These are phyloP conservation scores for Bruguiera gymnorhiza DNA, from an alignment of 345 rosid species.

Conservation along the genomic window DNA sequence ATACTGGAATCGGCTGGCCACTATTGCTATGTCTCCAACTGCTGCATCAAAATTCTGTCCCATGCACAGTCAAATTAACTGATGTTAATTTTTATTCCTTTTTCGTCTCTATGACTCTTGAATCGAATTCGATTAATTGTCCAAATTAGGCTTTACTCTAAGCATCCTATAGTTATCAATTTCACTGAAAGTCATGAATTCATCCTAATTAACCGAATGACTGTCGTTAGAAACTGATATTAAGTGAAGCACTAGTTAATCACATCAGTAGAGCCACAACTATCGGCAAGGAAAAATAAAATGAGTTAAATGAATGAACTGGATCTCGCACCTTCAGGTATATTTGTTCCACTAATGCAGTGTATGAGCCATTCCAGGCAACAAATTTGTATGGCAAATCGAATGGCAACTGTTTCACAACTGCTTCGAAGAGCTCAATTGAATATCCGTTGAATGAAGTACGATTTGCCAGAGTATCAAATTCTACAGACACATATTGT, in stretches of 20 bases:
- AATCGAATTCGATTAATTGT: too few species aligned
- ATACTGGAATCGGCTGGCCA: conserved; percentile 4
- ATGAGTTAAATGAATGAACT: background rate
- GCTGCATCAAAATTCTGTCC: conserved; percentile 22
- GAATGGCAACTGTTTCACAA: conserved; percentile 6
- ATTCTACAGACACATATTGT: conserved; percentile 2
- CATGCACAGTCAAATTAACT: background rate
- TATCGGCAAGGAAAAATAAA: background rate
- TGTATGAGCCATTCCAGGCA: conserved; percentile 17
- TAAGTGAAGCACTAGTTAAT: too few species aligned
- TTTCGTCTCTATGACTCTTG: too few species aligned
- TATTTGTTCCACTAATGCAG: conserved; percentile 13
- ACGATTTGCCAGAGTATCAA: background rate
- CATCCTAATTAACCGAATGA: too few species aligned
- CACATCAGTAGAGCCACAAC: too few species aligned
- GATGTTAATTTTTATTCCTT: too few species aligned
- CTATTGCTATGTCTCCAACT: conserved; percentile 15
- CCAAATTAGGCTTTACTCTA: too few species aligned
- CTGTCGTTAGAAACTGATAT: too few species aligned
- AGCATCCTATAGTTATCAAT: too few species aligned
- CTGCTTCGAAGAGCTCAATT: conserved; percentile 16
- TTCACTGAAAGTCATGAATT: too few species aligned
- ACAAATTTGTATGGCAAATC: conserved; percentile 3
- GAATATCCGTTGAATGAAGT: conserved; percentile 16
- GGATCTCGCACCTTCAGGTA: conserved; percentile 14